Conservation (phyloP, 83 land plant species). For the Isoetes engelmannii region DNA sequence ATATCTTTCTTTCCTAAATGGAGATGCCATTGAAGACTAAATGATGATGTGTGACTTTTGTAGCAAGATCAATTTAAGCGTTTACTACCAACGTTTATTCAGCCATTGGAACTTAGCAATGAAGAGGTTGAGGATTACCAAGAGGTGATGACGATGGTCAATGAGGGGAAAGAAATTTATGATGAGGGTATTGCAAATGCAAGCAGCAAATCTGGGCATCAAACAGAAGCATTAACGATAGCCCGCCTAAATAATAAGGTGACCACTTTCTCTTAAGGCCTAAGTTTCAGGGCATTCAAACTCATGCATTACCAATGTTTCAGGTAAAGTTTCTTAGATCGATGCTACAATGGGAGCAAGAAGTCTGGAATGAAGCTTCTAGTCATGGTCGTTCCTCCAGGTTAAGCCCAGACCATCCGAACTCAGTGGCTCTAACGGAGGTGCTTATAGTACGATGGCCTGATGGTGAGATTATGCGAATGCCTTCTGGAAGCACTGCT, state of each 20-base stretch:
- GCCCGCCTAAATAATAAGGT: conserved; percentile 77
- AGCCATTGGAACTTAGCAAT: conserved; percentile 63
- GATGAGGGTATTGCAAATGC: background rate
- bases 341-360: conserved; percentile 95
- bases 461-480: conserved; percentile 84
- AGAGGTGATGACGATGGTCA: conserved; percentile 63
- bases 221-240: conserved; percentile 21
- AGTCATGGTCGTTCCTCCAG: conserved; percentile 19
- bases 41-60: conserved; percentile 1
- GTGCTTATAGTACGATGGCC: conserved; percentile 88
- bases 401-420: conserved; percentile 24
- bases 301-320: background rate
- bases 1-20: background rate
- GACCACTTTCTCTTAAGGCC: background rate
- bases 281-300: background rate
- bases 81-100: conserved; percentile 83
- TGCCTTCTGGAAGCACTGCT: conserved; percentile 87
- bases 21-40: background rate
- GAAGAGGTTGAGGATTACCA: conserved; percentile 67
- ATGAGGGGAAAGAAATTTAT: conserved; percentile 60
- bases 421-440: conserved; percentile 47
- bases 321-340: conserved; percentile 80
- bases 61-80: conserved; percentile 93
- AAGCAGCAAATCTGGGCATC: background rate
- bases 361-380: conserved; percentile 52